Percentiles rank a stretch among this genome's conserved stretches.
Evolutionary conservation across 805 yeast genomes (phyloP).

Genomic region (Saturnispora sekii): DNA sequence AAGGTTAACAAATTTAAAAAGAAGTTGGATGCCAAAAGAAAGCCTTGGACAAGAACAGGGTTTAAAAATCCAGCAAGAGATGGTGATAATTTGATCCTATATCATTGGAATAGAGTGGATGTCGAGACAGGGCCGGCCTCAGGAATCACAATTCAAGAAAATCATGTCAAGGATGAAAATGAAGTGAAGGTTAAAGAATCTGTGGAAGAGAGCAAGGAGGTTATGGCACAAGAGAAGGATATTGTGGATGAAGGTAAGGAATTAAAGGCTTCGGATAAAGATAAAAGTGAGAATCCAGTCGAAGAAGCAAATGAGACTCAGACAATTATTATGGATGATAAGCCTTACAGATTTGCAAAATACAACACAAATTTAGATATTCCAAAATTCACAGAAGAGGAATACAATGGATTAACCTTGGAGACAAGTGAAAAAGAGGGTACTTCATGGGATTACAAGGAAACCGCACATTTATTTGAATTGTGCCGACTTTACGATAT

Average conservation of each 20-base stretch:
- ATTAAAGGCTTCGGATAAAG: not conserved
- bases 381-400: constrained; percentile 57
- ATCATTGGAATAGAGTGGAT: constrained; percentile 84
- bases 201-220: not conserved
- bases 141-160: not conserved
- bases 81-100: constrained; percentile 39
- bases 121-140: not conserved
- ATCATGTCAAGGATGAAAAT: not conserved
- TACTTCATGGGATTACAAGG: constrained; percentile 58
- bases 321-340: constrained; percentile 27
- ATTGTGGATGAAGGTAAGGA: no score
- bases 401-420: constrained; percentile 33
- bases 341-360: constrained; percentile 55
- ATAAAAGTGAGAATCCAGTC: constrained; percentile 4
- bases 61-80: constrained; percentile 48
- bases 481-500: constrained; percentile 50
- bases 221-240: no score
- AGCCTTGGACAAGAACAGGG: constrained; percentile 65
- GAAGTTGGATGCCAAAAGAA: constrained; percentile 35
- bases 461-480: constrained; percentile 70
- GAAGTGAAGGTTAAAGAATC: not conserved
- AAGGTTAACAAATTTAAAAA: constrained; percentile 42
- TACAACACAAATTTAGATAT: constrained; percentile 60
- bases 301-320: constrained; percentile 23
- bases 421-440: not conserved